Percentiles rank a stretch among this genome's conserved stretches.
These are phyloP conservation scores for Wallacemonas rigidus DNA, from an alignment of 208 protist species.

Conservation along the genomic window DNA sequence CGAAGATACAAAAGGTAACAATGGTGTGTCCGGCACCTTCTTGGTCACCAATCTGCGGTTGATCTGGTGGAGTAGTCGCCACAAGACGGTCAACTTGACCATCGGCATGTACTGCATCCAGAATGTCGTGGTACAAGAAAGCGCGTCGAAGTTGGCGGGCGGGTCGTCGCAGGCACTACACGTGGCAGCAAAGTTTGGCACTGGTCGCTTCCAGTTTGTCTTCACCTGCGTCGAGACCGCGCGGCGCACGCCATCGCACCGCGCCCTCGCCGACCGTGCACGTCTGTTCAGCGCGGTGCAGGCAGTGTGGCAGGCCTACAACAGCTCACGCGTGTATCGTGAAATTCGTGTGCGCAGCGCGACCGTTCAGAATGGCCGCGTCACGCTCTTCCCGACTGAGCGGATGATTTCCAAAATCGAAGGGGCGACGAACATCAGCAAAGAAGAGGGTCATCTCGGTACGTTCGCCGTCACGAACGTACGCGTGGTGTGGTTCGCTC, in stretches of 20 bases:
- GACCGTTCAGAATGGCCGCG: constrained; percentile 84
- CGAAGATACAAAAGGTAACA: constrained; percentile 97
- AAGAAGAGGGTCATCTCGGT: constrained; percentile 90
- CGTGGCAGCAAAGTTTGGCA: constrained; percentile 82
- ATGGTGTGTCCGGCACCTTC: constrained; percentile 88
- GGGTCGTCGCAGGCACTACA: constrained; percentile 89
- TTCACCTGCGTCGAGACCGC: constrained; percentile 86
- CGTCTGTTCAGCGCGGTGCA: constrained; percentile 87
- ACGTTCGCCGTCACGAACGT: constrained; percentile 95
- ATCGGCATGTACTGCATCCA: constrained; percentile 93
- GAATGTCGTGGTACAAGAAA: constrained; percentile 85
- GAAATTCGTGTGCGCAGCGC: constrained; percentile 94
- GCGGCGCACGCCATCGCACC: neutral
- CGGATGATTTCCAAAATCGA: constrained; percentile 79
- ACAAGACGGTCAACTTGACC: constrained; percentile 81
- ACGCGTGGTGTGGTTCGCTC: constrained; percentile 95
- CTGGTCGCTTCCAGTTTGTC: constrained; percentile 94
- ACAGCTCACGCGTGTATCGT: constrained; percentile 92
- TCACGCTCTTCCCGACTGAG: constrained; percentile 89
- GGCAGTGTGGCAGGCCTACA: constrained; percentile 92
- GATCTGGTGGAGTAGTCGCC: constrained; percentile 83
- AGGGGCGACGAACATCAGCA: constrained; percentile 93
- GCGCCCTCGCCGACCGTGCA: constrained; percentile 26
- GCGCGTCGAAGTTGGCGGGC: constrained; percentile 65
- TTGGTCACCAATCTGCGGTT: constrained; percentile 96